phyloP scores from a whole-genome alignment of 345 rosid genomes.

The Eutrema yunnanense region DNA sequence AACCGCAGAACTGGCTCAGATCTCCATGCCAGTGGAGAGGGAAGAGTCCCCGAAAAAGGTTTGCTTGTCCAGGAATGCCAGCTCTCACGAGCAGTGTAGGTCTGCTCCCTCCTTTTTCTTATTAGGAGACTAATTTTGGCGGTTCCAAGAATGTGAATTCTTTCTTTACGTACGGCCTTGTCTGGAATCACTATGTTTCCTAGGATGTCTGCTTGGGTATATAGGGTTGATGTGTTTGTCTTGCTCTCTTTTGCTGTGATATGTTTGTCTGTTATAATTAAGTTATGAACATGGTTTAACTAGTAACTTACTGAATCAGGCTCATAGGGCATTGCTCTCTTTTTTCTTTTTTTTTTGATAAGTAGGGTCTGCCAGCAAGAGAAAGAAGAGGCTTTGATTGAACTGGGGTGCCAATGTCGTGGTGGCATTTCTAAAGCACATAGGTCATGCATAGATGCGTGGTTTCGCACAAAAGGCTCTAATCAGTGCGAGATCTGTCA shows the following conservation, averaged over 20 bases:
- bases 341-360: neutral
- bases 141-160: neutral
- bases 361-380: constrained; percentile 82
- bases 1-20: constrained; percentile 10
- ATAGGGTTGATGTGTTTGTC: neutral
- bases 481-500: constrained; percentile 92
- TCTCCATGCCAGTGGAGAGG: constrained; percentile 16
- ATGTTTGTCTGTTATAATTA: constrained; percentile 7
- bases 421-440: constrained; percentile 84
- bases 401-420: constrained; percentile 82
- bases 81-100: constrained; percentile 78
- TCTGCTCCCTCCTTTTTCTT: neutral
- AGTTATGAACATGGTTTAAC: neutral
- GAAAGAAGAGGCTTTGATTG: constrained; percentile 71
- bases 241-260: neutral
- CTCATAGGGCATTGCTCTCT: neutral
- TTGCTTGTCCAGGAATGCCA: constrained; percentile 43
- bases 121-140: neutral
- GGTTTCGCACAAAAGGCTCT: constrained; percentile 84
- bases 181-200: neutral
- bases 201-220: neutral
- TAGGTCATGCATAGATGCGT: constrained; percentile 73
- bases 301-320: neutral
- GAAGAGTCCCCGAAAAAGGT: constrained; percentile 50
- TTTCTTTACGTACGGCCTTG: neutral